Evolutionary conservation across 2,329 filamentous ascomycete genomes (phyloP), one percentile per base, ranked within the genome.

Genomic region (Cladorrhinum sp.): DNA sequence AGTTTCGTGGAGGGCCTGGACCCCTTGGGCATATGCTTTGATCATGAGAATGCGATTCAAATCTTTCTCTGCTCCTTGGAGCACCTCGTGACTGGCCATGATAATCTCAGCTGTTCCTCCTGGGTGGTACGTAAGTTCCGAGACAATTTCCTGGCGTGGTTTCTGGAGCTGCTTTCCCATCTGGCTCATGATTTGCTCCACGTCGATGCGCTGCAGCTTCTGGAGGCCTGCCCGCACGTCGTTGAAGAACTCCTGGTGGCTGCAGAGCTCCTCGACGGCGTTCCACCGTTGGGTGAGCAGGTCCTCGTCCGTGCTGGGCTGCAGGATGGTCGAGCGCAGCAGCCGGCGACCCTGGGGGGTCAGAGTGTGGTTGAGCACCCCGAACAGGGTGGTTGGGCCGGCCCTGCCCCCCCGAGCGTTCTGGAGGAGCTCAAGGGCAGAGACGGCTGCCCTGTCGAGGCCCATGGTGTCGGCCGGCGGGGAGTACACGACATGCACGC

Each of bases 401-500:
- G 92, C 96, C 66, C 89, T 92, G 0, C 86, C 70, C 66, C 89
- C 87, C 12, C 90, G 87, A 0, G 93, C 71, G 66, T 97, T 99
- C 68, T 96, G 92, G 24, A 98, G 89, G 5, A 99, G 81, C 72
- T 99, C 95, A 2, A 99, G 79, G 0, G 92, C 92, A 38, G 88
- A 83, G 25, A 97, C 91, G 0, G 93, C 96, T 0, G 91, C 89
- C 2, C 95, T 81, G 69, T 97, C 93, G 67, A 98, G 96, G 84
- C 96, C 91, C 93, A 98, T 96, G 0, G 92, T 91, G 23, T 93
- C 90, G 70, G 96, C 91, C 0, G 92, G 92, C 1, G 92, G 89
- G 68, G 93, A 88, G 67, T 96, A 97, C 64, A 86, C 88, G 69
- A 98, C 89, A 2, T 92, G 86, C 29, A 98, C 82, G 20, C 93